Evolutionary conservation across 257 asterid genomes (phyloP).

Genomic region (Ballota nigra): DNA sequence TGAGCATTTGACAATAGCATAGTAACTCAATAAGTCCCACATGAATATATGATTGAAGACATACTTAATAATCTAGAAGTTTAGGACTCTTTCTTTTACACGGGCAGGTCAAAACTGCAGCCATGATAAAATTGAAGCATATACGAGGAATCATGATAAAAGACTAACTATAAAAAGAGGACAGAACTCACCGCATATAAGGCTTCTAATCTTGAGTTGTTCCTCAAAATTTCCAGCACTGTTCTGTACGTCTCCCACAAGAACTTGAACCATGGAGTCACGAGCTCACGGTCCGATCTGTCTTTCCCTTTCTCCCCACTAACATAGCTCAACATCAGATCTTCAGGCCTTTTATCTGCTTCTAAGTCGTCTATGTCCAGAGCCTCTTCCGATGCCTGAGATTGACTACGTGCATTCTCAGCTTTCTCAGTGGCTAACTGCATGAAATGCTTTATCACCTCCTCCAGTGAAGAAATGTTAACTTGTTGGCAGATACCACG

Average conservation of each 20-base stretch:
- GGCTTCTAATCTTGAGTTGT: slow-evolving; percentile 26
- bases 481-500: slow-evolving; percentile 96
- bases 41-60: not conserved
- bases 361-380: slow-evolving; percentile 75
- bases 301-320: slow-evolving; percentile 98
- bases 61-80: not conserved
- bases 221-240: slow-evolving; percentile 22
- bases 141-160: not conserved
- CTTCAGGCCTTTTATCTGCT: slow-evolving; percentile 95
- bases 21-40: not conserved
- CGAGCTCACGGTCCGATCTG: slow-evolving; percentile 87
- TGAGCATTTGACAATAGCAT: slow-evolving; percentile 23
- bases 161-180: no score
- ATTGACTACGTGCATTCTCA: slow-evolving; percentile 78
- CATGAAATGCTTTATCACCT: slow-evolving; percentile 96
- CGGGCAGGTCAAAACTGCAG: not conserved
- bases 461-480: slow-evolving; percentile 79
- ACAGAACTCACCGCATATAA: slow-evolving; percentile 24
- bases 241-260: slow-evolving; percentile 30
- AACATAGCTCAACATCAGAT: slow-evolving; percentile 90
- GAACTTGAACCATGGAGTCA: slow-evolving; percentile 31
- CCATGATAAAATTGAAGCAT: not conserved
- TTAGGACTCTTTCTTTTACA: no score
- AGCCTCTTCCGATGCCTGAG: slow-evolving; percentile 68
- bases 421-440: slow-evolving; percentile 93